phyloP scores from a whole-genome alignment of 108 stramenopile genomes.

The Nitzschia sp. region DNA sequence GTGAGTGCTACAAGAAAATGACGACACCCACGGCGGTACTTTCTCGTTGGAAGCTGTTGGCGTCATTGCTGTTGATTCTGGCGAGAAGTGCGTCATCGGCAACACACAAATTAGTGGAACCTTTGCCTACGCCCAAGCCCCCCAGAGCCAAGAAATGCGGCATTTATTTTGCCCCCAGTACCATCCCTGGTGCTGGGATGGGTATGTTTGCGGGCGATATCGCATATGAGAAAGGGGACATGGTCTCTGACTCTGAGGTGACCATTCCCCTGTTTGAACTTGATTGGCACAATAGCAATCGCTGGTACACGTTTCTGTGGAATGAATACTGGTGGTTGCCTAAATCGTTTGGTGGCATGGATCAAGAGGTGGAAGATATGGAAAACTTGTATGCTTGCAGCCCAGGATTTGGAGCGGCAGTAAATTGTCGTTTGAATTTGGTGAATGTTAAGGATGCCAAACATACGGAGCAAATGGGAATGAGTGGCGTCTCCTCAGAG shows the following conservation, averaged over 20 bases:
- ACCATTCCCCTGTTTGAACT: constrained; percentile 35
- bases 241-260: constrained; percentile 27
- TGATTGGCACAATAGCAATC: constrained; percentile 22
- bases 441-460: constrained; percentile 33
- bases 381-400: constrained; percentile 1
- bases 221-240: constrained; percentile 12
- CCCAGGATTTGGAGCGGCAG: constrained; percentile 46
- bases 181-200: constrained; percentile 47
- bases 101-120: no score
- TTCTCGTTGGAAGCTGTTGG: no score
- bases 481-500: constrained; percentile 33
- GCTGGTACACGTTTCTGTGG: constrained; percentile 11
- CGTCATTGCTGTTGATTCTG: no score
- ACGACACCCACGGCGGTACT: no score
- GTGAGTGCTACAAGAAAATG: no score
- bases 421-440: constrained; percentile 49
- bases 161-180: constrained; percentile 46
- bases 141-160: constrained; percentile 21
- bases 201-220: constrained; percentile 38
- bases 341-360: constrained; percentile 31
- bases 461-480: background rate
- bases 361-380: constrained; percentile 29
- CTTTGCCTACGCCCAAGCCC: constrained; percentile 10
- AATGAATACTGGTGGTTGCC: constrained; percentile 17
- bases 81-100: no score